Base-by-base conservation (phyloP, 2,329 filamentous ascomycete species). In the Calonectria pseudoturangicola region DNA sequence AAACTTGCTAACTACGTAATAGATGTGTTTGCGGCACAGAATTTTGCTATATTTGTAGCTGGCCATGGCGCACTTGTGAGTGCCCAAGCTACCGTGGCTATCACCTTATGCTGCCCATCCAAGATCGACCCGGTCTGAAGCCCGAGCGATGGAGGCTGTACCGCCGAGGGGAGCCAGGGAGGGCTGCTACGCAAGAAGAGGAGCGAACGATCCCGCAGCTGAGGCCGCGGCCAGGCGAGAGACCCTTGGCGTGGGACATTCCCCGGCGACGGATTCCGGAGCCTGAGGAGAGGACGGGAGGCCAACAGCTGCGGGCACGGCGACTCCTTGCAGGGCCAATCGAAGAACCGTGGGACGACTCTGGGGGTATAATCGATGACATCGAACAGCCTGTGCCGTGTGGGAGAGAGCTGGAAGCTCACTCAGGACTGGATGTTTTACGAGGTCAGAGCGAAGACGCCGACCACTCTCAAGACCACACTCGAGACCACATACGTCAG, bases 41-140 rank as follows among this genome's bases (percentile, higher is more conserved):
- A n/a, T 91, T 90, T 75, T 90, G 88, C 75, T 89, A 89, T 47
- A 18, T 79, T 0, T 90, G 88, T 50, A 87, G 87, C 18, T 27
- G 5, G 16, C 21, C 0, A 3, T 89, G 87, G 87, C 85, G 84
- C 30, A 80, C 54, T 0, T 89, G 86, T 33, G 0, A 0, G 0
- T 89, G 87, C 66, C 71, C 45, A 2, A 1, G 7, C 1, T 74
- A 73, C 1, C 70, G 63, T 2, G 39, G 48, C 10, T 65, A 62
- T 13, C 12, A 79, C 0, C 45, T 15, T 0, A 73, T 76, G 69
- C 45, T 76, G 2, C 71, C 68, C 1, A 58, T 79, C 21, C 45
- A 27, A 4, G 3, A 72, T 0, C 73, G 77, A 0, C 74, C 77
- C 3, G 77, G 77, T 0, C 5, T 12, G 13, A 79, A 79, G 60